phyloP scores from a whole-genome alignment of 257 asterid species.

The Thymus mandschuricus region DNA sequence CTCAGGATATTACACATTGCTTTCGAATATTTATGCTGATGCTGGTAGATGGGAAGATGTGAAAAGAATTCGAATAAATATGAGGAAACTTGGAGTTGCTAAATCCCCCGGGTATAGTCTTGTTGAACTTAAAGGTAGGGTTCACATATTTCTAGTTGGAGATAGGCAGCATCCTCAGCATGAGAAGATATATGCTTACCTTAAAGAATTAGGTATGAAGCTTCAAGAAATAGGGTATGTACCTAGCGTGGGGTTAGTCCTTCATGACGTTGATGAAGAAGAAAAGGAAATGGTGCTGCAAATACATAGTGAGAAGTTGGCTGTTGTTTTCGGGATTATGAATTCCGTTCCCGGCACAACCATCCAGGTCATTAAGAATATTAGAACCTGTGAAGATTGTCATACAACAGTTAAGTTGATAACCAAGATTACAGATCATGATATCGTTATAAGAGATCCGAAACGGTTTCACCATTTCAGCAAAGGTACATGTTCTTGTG shows the following conservation, averaged over 20 bases:
- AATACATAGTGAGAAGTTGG: constrained; percentile 90
- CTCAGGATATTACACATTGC: constrained; percentile 80
- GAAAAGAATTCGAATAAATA: constrained; percentile 63
- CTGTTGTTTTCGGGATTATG: constrained; percentile 86
- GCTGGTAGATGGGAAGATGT: constrained; percentile 94
- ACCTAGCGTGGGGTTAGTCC: constrained; percentile 66
- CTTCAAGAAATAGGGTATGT: constrained; percentile 73
- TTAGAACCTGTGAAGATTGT: constrained; percentile 83
- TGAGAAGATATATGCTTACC: constrained; percentile 60
- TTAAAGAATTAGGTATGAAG: constrained; percentile 61
- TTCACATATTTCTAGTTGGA: constrained; percentile 71
- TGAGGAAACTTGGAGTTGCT: constrained; percentile 66
- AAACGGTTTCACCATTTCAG: constrained; percentile 89
- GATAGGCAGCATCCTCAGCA: constrained; percentile 73
- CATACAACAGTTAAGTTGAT: constrained; percentile 72
- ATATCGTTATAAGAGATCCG: constrained; percentile 87
- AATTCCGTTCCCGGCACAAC: constrained; percentile 69
- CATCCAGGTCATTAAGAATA: constrained; percentile 78
- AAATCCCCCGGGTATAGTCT: constrained; percentile 91
- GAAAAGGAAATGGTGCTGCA: constrained; percentile 65
- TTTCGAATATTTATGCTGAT: constrained; percentile 85
- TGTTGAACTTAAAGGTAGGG: constrained; percentile 70
- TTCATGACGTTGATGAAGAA: constrained; percentile 88
- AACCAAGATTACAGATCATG: constrained; percentile 61
- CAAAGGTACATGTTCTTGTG: constrained; percentile 82